Percentiles rank a stretch among this genome's conserved stretches.
Conservation (phyloP, 163 green algal species). For the Scenedesmus sp. region DNA sequence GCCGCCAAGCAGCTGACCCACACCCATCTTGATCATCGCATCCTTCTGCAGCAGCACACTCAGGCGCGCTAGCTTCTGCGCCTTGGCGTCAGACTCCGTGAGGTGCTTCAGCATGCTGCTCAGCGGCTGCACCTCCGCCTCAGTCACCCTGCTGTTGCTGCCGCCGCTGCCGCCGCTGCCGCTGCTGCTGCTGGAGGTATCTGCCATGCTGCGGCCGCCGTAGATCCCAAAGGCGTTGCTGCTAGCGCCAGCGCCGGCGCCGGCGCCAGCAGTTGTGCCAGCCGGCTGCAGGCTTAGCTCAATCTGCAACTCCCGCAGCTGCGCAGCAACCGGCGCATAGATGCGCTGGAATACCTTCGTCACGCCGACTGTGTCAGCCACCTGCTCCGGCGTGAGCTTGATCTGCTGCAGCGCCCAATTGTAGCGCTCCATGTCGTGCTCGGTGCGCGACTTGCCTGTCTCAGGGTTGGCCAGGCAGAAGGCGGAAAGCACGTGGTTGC, state of each 20-base stretch:
- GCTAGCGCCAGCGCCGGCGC: background rate
- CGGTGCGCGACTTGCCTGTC: background rate
- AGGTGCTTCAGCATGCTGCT: background rate
- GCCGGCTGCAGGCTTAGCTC: background rate
- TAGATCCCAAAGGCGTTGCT: background rate
- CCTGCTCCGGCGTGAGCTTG: background rate
- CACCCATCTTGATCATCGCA: background rate
- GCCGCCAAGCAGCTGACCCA: background rate
- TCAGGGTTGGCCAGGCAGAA: background rate
- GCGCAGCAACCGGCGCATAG: background rate
- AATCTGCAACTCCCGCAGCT: background rate
- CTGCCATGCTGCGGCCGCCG: conserved; percentile 26
- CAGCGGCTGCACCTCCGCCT: background rate
- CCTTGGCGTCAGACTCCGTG: background rate
- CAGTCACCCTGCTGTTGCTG: background rate
- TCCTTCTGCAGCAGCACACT: background rate
- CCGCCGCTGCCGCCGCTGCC: conserved; percentile 18
- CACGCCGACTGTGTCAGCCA: background rate
- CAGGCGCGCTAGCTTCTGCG: background rate
- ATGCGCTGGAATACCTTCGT: background rate
- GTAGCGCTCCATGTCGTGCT: background rate
- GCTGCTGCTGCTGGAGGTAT: conserved; percentile 17
- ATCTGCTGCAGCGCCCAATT: background rate
- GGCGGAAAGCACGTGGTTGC: background rate
- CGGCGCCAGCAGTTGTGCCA: background rate